Conservation (phyloP, 2,329 filamentous ascomycete species). For the Myriosclerotinia scirpicola region DNA sequence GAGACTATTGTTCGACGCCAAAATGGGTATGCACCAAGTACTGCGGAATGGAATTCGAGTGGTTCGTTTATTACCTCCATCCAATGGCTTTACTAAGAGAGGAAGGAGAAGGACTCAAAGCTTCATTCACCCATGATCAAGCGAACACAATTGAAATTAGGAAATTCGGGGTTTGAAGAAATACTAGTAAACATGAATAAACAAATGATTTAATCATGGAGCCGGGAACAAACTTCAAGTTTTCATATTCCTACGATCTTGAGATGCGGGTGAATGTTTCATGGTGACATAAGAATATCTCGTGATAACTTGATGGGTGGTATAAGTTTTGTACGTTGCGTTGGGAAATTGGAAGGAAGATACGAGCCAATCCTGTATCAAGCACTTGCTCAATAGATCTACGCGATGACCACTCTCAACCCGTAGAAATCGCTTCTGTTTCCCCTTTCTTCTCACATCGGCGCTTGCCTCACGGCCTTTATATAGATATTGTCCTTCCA, state of each 20-base stretch:
- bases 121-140: neutral
- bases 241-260: neutral
- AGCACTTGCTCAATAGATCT: neutral
- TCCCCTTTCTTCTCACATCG: slow-evolving; percentile 18
- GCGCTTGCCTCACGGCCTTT: slow-evolving; percentile 31
- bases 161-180: neutral
- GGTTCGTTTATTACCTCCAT: neutral
- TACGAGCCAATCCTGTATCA: no score
- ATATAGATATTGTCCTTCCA: slow-evolving; percentile 30
- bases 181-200: neutral
- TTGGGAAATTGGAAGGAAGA: no score
- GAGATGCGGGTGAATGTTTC: neutral
- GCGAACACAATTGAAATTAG: neutral
- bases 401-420: slow-evolving; percentile 10
- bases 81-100: neutral
- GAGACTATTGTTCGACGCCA: no score
- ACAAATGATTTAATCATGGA: neutral
- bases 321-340: no score
- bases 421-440: slow-evolving; percentile 11
- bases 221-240: neutral
- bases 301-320: no score
- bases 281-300: neutral
- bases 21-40: neutral
- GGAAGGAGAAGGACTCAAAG: neutral
- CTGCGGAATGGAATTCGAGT: neutral